Base-by-base conservation (phyloP, 2,329 filamentous ascomycete genomes). In the Talaromyces sp. region DNA sequence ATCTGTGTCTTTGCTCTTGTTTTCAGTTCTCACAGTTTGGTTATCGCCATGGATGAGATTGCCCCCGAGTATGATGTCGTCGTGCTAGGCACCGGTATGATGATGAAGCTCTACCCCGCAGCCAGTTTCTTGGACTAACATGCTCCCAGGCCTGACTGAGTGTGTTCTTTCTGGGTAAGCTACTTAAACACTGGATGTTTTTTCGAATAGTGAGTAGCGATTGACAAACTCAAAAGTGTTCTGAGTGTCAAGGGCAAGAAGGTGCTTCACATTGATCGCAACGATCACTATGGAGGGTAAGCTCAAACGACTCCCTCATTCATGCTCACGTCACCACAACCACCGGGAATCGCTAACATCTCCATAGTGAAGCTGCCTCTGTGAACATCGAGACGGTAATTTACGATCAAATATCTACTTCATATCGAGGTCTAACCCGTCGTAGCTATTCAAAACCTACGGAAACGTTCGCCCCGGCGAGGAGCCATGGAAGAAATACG, bases 231-330 rank as follows among this genome's bases (percentile, higher is more conserved):
- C 53, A 64, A 61, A 69, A 91, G 92, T 77, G 92, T 99, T 62
- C 81, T 97, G 73, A 96, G 91, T 80, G 93, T 97, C 70, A 97
- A 97, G 83, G 93, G 93, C 76, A 93, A 96, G 83, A 97, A 97
- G 82, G 94, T 99, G 72, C 84, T 99, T 65, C 94, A 99, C 81
- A 96, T 99, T 75, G 94, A 97, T 80, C 88, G 92, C 73, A 97
- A 97, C 75, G 91, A 96, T 75, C 92, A 97, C 81, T 97, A 97
- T 73, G 94, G 94, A 84, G 94, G 91, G 92, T 96, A 80, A 70
- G 89, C 82, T 61, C 67, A 53, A 58, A 37, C 21, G 17, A 31
- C 21, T 31, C 33, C 35, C 53, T 57, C 40, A 45, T 37, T 55
- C 61, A 60, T 33, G 31, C n/a, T 21, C 52, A 22, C 45, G 31